Conservation (phyloP, 2,329 filamentous ascomycete genomes). For the Fusarium sp. region DNA sequence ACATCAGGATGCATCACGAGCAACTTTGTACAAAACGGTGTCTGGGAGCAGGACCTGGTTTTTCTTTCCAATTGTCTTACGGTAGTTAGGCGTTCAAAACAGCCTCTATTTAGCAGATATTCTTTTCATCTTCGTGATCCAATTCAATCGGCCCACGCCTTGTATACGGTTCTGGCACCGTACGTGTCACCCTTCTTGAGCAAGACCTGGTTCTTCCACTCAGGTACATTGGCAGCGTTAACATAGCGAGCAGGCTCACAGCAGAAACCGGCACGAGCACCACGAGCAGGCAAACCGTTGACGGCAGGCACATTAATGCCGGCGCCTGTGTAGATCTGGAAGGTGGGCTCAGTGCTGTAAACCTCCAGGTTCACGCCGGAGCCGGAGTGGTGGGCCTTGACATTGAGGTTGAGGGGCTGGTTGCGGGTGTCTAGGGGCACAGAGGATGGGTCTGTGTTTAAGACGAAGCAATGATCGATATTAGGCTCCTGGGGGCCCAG, state of each 20-base stretch:
- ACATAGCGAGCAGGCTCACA: constrained; percentile 93
- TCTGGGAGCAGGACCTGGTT: not conserved
- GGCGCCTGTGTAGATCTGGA: constrained; percentile 96
- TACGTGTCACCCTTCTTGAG: constrained; percentile 88
- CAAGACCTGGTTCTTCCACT: constrained; percentile 81
- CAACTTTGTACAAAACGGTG: constrained; percentile 24
- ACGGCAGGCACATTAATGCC: constrained; percentile 80
- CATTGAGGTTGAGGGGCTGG: constrained; percentile 71
- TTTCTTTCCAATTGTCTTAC: constrained; percentile 9
- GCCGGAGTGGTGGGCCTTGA: constrained; percentile 77
- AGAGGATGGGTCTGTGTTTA: constrained; percentile 69
- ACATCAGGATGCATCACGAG: constrained; percentile 28
- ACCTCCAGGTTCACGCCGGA: constrained; percentile 86
- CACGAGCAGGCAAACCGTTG: constrained; percentile 70
- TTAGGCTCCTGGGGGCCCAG: constrained; percentile 77
- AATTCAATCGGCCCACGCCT: constrained; percentile 77
- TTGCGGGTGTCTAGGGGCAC: constrained; percentile 74
- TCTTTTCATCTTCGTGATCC: constrained; percentile 4
- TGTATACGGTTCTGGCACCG: constrained; percentile 84
- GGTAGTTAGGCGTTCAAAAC: constrained; percentile 25
- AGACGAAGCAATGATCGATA: constrained; percentile 91
- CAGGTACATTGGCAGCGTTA: constrained; percentile 84
- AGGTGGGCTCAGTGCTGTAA: constrained; percentile 90
- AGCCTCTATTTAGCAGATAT: constrained; percentile 13
- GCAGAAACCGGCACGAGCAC: constrained; percentile 81